Conservation (phyloP, 371 early-diverging fungal genomes). For the Phascolomyces articulosus region DNA sequence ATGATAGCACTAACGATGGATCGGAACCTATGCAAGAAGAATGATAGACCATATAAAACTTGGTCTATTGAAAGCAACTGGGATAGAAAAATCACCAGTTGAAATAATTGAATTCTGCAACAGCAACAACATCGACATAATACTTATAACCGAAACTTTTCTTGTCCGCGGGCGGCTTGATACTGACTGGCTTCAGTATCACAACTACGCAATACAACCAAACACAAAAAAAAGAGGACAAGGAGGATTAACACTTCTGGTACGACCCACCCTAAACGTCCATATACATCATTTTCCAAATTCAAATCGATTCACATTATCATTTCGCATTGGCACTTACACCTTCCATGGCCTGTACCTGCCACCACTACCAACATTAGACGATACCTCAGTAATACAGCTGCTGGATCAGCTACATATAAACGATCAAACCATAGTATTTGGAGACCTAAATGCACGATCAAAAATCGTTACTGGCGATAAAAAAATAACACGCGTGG, state of each 20-base stretch:
- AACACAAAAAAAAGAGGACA: too few species aligned
- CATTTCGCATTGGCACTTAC: neutral
- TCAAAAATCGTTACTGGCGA: neutral
- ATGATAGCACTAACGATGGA: neutral
- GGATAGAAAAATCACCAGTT: neutral
- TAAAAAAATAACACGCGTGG: neutral
- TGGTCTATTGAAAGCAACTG: conserved; percentile 10
- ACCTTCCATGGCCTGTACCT: conserved; percentile 4
- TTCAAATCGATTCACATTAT: neutral
- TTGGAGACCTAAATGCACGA: conserved; percentile 10
- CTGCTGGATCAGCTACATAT: neutral
- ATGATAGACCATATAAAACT: conserved; percentile 6
- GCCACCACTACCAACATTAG: neutral
- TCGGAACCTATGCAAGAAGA: conserved; percentile 3
- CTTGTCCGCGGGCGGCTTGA: neutral
- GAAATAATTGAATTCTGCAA: neutral
- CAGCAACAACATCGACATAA: neutral
- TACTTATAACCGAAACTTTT: conserved; percentile 7
- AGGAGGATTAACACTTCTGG: conserved; percentile 2
- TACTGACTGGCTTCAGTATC: conserved; percentile 11
- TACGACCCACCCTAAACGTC: neutral
- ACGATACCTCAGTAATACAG: neutral
- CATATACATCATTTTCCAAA: neutral
- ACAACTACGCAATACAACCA: neutral
- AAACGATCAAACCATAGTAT: conserved; percentile 1